These are phyloP conservation scores for Phytophthora sojae DNA, from an alignment of 352 stramenopile genomes.

Conservation along the genomic window DNA sequence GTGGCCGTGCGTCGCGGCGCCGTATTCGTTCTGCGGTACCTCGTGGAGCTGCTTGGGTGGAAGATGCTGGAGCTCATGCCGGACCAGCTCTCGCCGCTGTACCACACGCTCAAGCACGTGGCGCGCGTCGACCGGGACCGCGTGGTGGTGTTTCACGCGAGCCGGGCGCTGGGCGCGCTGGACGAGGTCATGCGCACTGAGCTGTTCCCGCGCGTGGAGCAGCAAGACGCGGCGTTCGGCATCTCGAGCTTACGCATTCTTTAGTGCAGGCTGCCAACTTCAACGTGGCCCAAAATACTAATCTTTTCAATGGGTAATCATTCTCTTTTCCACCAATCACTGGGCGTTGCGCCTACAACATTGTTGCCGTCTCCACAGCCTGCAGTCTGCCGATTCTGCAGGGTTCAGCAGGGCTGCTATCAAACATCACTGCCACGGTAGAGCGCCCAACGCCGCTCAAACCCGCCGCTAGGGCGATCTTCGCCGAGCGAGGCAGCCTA, in stretches of 20 bases:
- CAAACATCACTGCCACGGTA: background rate
- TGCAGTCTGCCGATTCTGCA: too few relatives aligned
- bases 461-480: background rate
- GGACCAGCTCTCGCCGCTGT: conserved; percentile 76
- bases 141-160: conserved; percentile 76
- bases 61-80: conserved; percentile 80
- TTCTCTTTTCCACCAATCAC: conserved; percentile 5
- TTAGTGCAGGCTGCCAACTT: conserved; percentile 25
- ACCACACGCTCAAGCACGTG: conserved; percentile 82
- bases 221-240: conserved; percentile 47
- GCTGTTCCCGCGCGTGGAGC: conserved; percentile 60
- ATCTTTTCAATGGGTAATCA: background rate
- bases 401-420: too few relatives aligned
- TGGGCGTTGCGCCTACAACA: background rate
- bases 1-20: conserved; percentile 76
- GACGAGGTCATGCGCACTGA: conserved; percentile 77
- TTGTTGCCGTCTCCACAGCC: too few relatives aligned
- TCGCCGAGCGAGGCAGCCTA: background rate
- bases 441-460: background rate
- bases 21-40: conserved; percentile 80
- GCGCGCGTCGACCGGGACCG: conserved; percentile 63
- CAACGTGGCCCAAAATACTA: conserved; percentile 11
- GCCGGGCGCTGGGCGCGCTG: conserved; percentile 57
- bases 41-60: conserved; percentile 78
- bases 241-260: conserved; percentile 67